Base-by-base conservation (phyloP, 139 green algal genomes). In the Chlamydomonas sp. region DNA sequence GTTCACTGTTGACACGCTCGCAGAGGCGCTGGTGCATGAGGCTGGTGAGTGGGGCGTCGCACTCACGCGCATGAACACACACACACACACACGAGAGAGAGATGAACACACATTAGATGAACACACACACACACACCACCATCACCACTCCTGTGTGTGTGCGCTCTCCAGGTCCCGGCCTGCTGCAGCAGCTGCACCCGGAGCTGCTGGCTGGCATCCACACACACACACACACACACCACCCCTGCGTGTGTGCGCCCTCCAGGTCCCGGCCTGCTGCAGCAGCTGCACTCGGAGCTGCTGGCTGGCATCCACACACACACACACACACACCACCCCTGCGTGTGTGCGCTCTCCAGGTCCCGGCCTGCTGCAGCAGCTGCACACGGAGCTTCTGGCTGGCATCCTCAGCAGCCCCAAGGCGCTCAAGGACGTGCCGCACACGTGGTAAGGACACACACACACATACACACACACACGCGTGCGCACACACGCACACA, bases 341-440 rank as follows among this genome's bases (percentile, higher is more conserved):
- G n/a, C n/a, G n/a, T n/a, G n/a, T 36, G 54, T 64, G 54, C 54
- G 16, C 54, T 30, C 54, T 48, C 34, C 34, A 68, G 60, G 60
- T 28, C 60, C 60, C 22, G 60, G 60, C 60, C 22, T 68, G 16
- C 34, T 68, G 60, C 31, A 28, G 10, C 22, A 68, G 13, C 60
- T 68, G 31, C 60, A 68, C 34, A 68, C 48, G 8, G 60, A 68
- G 26, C 60, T 68, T 16, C 34, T 68, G 34, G 13, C 60, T 13
- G 60, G 60, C 5, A 68, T 68, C 13, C 30, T 68, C 10, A 43
- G 34, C 60, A 68, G 48, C 60, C 30, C 31, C 10, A 68, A 68
- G 34, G 48, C 54, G 26, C 54, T 64, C n/a, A n/a, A n/a, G n/a
- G n/a, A n/a, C n/a, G n/a, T n/a, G n/a, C n/a, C n/a, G n/a, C n/a